These are phyloP conservation scores for Pleurotus tuber-regium DNA, from an alignment of 768 basidiomycete genomes.

Conservation along the genomic window DNA sequence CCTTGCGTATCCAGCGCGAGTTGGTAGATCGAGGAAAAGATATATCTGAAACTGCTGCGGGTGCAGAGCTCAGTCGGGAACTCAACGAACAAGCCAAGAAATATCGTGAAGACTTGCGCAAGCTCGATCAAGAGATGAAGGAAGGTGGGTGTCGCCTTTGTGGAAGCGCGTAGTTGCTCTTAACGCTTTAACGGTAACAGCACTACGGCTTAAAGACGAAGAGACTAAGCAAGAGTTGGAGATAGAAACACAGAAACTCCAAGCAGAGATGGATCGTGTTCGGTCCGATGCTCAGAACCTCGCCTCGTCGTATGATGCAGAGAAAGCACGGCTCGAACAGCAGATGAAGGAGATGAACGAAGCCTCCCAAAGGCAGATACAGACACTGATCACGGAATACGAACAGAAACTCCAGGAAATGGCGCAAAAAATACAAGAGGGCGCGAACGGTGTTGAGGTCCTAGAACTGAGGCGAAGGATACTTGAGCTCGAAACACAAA, in stretches of 20 bases:
- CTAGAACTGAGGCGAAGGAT: neutral
- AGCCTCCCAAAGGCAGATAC: slow-evolving; percentile 1
- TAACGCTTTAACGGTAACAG: neutral
- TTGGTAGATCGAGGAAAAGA: slow-evolving; percentile 19
- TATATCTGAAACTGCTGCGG: slow-evolving; percentile 35
- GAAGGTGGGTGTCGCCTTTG: slow-evolving; percentile 10
- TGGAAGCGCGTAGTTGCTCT: neutral
- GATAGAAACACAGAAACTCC: neutral
- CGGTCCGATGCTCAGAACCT: neutral
- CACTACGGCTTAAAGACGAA: neutral
- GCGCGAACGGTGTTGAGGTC: neutral
- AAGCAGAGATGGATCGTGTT: neutral
- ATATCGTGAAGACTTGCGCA: neutral
- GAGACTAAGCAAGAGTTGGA: neutral
- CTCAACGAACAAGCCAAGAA: neutral
- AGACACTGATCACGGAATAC: neutral
- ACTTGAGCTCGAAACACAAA: neutral
- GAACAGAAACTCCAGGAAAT: neutral
- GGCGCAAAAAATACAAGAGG: neutral
- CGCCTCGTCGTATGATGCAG: slow-evolving; percentile 1
- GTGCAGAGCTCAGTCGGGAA: slow-evolving; percentile 8
- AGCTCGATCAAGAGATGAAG: neutral
- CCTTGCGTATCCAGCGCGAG: slow-evolving; percentile 19
- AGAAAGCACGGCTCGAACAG: neutral
- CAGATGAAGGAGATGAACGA: slow-evolving; percentile 5